A percentile compares a stretch with the other conserved stretches of the same genome.
phyloP scores from a whole-genome alignment of 371 early-diverging fungal species.

The Chytridium lagenaria region DNA sequence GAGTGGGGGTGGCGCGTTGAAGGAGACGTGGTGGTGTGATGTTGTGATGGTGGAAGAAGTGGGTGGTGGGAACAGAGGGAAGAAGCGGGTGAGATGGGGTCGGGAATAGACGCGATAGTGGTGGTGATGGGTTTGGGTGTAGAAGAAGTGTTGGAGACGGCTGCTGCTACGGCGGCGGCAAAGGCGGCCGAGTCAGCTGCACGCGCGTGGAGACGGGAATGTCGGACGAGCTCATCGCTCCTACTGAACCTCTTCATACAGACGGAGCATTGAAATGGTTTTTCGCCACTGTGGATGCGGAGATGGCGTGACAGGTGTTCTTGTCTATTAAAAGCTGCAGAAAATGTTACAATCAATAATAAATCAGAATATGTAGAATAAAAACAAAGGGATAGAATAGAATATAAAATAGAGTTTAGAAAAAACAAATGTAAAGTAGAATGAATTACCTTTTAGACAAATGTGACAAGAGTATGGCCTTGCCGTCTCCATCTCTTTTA shows the following conservation, averaged over 20 bases:
- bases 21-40: not conserved
- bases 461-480: not conserved
- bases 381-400: not conserved
- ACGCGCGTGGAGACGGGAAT: slow-evolving; percentile 30
- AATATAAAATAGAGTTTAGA: not conserved
- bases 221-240: slow-evolving; percentile 42
- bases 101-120: not conserved
- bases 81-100: not conserved
- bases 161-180: slow-evolving; percentile 7
- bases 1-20: not conserved
- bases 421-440: not conserved
- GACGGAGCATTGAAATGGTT: slow-evolving; percentile 39
- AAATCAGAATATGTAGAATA: not conserved
- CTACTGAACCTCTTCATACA: slow-evolving; percentile 38
- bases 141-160: not conserved
- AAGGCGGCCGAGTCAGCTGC: slow-evolving; percentile 10
- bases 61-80: not conserved
- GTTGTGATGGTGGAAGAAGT: no score
- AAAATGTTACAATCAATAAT: not conserved
- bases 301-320: slow-evolving; percentile 46
- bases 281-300: slow-evolving; percentile 47
- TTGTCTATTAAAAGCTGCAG: slow-evolving; percentile 32
- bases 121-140: no score
- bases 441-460: not conserved
- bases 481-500: not conserved